phyloP scores from a whole-genome alignment of 306 rosid species.

The Morella rubra region DNA sequence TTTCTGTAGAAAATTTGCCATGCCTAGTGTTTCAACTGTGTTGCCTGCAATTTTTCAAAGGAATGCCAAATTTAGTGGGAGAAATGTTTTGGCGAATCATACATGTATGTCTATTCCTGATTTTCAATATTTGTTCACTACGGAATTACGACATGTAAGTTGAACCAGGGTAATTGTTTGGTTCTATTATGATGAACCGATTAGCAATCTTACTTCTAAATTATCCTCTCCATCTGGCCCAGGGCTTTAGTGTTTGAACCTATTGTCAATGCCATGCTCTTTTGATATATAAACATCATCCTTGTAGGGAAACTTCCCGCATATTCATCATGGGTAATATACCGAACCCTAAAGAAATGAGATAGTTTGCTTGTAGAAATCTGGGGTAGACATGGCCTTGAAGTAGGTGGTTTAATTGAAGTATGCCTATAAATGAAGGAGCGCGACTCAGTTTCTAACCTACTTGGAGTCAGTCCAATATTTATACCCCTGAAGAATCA shows the following conservation, averaged over 20 bases:
- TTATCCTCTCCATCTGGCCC: too few relatives aligned
- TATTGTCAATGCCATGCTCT: too few relatives aligned
- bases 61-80: neutral
- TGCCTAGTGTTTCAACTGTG: neutral
- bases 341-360: too few relatives aligned
- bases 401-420: neutral
- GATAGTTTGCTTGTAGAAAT: too few relatives aligned
- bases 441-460: neutral
- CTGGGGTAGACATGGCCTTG: neutral
- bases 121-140: neutral
- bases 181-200: neutral
- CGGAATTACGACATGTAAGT: neutral
- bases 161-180: neutral
- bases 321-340: too few relatives aligned
- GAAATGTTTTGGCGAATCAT: neutral
- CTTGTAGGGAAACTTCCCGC: too few relatives aligned
- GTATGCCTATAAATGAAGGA: neutral
- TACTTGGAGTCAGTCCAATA: neutral
- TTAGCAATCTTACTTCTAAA: too few relatives aligned
- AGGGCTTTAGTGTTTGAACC: too few relatives aligned
- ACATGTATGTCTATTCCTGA: neutral
- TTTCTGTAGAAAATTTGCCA: neutral
- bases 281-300: too few relatives aligned
- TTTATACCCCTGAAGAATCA: neutral
- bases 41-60: neutral